Percentiles rank a stretch among this genome's conserved stretches.
These are phyloP conservation scores for Candida andamanensis DNA, from an alignment of 805 yeast species.

Conservation along the genomic window DNA sequence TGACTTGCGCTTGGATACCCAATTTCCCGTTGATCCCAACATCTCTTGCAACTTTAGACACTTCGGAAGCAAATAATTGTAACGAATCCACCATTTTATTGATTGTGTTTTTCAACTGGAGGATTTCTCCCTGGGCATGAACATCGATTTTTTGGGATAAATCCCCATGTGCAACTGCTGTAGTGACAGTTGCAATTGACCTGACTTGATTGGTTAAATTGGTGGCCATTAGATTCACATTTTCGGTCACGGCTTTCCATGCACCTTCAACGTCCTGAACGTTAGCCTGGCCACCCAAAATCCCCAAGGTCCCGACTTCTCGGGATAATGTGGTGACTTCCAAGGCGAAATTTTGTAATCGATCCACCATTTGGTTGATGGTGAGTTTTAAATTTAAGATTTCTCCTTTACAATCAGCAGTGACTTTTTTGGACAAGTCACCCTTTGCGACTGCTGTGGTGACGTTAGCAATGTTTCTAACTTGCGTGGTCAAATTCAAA, in stretches of 20 bases:
- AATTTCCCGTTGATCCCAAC: conserved; percentile 91
- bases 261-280: conserved; percentile 50
- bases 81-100: conserved; percentile 91
- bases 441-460: conserved; percentile 87
- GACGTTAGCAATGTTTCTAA: conserved; percentile 80
- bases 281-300: conserved; percentile 47
- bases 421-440: conserved; percentile 72
- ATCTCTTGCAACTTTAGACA: conserved; percentile 84
- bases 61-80: conserved; percentile 84
- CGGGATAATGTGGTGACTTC: conserved; percentile 44
- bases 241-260: conserved; percentile 46
- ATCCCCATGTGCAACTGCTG: conserved; percentile 90
- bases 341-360: conserved; percentile 43
- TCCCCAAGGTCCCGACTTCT: conserved; percentile 45
- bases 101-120: conserved; percentile 79
- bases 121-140: conserved; percentile 85
- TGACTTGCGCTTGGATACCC: conserved; percentile 88
- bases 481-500: conserved; percentile 78
- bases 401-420: conserved; percentile 78
- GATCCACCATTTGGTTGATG: conserved; percentile 49
- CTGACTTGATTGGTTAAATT: conserved; percentile 70
- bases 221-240: conserved; percentile 44
- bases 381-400: conserved; percentile 42
- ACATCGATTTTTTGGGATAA: conserved; percentile 80
- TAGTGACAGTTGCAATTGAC: conserved; percentile 83